Evolutionary conservation across 441 rosid species (phyloP).

Genomic region (Mallotus japonicus): DNA sequence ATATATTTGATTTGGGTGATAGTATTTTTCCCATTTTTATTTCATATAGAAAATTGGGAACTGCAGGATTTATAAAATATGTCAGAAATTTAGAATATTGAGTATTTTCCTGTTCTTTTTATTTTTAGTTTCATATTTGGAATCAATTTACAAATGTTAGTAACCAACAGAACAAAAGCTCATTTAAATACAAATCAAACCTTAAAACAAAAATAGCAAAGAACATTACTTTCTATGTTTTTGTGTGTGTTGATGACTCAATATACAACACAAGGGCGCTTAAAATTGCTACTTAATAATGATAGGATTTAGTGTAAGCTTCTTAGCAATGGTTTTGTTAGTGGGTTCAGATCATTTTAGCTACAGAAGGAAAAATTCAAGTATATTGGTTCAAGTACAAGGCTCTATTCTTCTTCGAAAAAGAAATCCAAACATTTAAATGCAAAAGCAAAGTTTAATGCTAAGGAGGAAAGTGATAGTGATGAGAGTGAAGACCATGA

Average conservation of each 20-base stretch:
- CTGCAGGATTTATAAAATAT: too few relatives aligned
- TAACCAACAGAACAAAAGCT: background rate
- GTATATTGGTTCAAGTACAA: constrained; percentile 28
- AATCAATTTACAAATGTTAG: background rate
- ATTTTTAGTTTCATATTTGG: too few relatives aligned
- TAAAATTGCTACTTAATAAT: constrained; percentile 44
- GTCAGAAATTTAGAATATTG: too few relatives aligned
- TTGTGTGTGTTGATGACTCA: constrained; percentile 46
- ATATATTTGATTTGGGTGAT: too few relatives aligned
- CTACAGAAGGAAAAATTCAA: constrained; percentile 27
- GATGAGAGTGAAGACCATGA: constrained; percentile 39
- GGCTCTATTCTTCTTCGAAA: constrained; percentile 22
- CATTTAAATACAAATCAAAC: background rate
- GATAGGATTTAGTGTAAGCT: constrained; percentile 42
- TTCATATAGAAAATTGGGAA: too few relatives aligned
- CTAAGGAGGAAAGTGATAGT: constrained; percentile 32
- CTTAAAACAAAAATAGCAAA: background rate
- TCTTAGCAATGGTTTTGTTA: constrained; percentile 29
- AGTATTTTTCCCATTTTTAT: too few relatives aligned
- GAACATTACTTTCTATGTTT: background rate
- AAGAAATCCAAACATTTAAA: constrained; percentile 30
- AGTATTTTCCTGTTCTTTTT: too few relatives aligned
- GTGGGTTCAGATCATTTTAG: constrained; percentile 33
- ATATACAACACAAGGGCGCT: constrained; percentile 46
- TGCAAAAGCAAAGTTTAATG: constrained; percentile 30